Evolutionary conservation across 2,329 filamentous ascomycete species (phyloP).

Genomic region (Sclerotinia glacialis): DNA sequence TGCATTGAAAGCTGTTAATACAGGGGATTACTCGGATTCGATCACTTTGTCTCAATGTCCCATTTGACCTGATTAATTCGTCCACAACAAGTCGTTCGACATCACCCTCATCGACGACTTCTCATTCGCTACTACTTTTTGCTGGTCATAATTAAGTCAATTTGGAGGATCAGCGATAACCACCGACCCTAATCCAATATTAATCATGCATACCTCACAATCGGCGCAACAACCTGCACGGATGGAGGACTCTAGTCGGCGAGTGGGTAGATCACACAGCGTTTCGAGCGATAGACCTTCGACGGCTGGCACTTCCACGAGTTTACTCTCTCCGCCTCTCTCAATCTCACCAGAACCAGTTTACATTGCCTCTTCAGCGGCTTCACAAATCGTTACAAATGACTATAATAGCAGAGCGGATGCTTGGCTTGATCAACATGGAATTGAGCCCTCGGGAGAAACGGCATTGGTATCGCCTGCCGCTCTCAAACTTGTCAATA

Average conservation of each 20-base stretch:
- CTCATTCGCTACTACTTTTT: not conserved
- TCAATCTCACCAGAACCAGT: constrained; percentile 72
- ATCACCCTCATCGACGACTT: not conserved
- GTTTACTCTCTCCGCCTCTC: constrained; percentile 63
- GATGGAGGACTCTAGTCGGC: constrained; percentile 20
- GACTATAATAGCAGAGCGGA: constrained; percentile 75
- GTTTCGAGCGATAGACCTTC: constrained; percentile 71
- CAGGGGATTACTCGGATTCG: not conserved
- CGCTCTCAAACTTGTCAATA: constrained; percentile 78
- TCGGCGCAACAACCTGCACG: constrained; percentile 5
- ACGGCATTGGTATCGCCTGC: constrained; percentile 69
- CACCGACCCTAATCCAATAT: not conserved
- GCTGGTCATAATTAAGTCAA: constrained; percentile 11
- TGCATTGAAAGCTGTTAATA: not conserved
- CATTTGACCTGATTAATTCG: not conserved
- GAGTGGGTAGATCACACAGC: constrained; percentile 47
- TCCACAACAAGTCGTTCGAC: not conserved
- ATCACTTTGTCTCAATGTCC: constrained; percentile 5
- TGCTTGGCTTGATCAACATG: constrained; percentile 66
- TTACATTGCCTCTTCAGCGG: constrained; percentile 85
- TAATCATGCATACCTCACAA: constrained; percentile 11
- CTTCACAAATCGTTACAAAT: constrained; percentile 87
- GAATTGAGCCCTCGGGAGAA: constrained; percentile 62
- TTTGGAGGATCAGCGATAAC: not conserved
- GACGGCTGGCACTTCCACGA: constrained; percentile 50